Evolutionary conservation across 148 eudicot genomes (phyloP).

Genomic region (Amaranthus hypochondriacus): DNA sequence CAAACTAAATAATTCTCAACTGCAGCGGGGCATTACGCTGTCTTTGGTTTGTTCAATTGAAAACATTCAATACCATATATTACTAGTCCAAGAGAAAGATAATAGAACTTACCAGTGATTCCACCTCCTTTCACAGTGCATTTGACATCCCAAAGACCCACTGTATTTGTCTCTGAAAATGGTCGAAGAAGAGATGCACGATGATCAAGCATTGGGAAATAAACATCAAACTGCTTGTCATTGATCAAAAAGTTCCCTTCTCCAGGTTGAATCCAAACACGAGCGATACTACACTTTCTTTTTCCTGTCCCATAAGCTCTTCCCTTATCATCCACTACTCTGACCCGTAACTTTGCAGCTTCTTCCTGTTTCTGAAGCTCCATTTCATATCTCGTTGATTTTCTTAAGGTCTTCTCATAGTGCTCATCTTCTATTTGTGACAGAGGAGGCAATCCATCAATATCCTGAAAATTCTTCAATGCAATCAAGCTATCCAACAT

Average conservation of each 20-base stretch:
- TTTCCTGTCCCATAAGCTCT: constrained; percentile 96
- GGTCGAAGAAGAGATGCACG: constrained; percentile 97
- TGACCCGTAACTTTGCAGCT: constrained; percentile 69
- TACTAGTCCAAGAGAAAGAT: neutral
- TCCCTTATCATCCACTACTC: constrained; percentile 74
- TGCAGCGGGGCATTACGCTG: neutral
- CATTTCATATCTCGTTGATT: constrained; percentile 63
- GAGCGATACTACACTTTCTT: constrained; percentile 90
- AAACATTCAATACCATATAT: neutral
- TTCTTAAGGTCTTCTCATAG: constrained; percentile 53
- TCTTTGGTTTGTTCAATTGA: neutral
- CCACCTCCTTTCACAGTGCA: constrained; percentile 99
- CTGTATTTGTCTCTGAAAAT: constrained; percentile 75
- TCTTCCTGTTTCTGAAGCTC: constrained; percentile 89
- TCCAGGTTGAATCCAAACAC: constrained; percentile 95
- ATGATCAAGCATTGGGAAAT: constrained; percentile 96
- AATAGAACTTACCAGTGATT: constrained; percentile 47
- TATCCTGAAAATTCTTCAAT: constrained; percentile 64
- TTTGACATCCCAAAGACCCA: constrained; percentile 81
- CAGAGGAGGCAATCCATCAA: constrained; percentile 81
- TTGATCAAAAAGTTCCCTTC: constrained; percentile 71
- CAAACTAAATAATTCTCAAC: neutral
- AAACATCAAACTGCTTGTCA: constrained; percentile 84
- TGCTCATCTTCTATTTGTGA: constrained; percentile 72
- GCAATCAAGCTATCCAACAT: constrained; percentile 94